These are phyloP conservation scores for Sordaria brevicollis DNA, from an alignment of 495 filamentous ascomycete species.

Conservation along the genomic window DNA sequence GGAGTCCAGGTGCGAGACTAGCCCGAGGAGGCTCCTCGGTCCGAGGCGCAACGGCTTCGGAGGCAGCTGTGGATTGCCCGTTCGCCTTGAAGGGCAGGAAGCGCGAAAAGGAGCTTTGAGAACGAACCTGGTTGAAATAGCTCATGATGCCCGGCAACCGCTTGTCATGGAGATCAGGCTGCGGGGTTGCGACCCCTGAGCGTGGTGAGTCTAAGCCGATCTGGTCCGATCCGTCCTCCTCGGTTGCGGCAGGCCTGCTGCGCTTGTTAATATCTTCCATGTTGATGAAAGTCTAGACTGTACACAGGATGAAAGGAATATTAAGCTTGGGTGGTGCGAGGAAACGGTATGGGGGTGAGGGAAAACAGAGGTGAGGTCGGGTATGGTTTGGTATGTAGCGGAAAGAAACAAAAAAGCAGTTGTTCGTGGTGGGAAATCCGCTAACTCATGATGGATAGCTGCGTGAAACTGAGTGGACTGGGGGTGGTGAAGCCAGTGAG, in stretches of 20 bases:
- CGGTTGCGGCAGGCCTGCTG: constrained; percentile 39
- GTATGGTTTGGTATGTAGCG: background rate
- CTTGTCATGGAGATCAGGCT: constrained; percentile 82
- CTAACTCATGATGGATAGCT: constrained; percentile 27
- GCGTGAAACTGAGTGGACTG: constrained; percentile 9
- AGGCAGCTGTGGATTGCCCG: constrained; percentile 28
- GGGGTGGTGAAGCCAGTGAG: constrained; percentile 13
- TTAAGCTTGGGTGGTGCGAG: constrained; percentile 1
- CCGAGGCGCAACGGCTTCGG: constrained; percentile 21
- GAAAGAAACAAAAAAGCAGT: constrained; percentile 13
- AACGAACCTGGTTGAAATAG: constrained; percentile 97
- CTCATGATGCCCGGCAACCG: constrained; percentile 83
- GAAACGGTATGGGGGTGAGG: constrained; percentile 12
- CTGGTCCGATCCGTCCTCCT: constrained; percentile 64
- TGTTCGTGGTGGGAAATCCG: constrained; percentile 10
- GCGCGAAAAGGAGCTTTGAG: constrained; percentile 34
- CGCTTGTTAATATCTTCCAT: constrained; percentile 35
- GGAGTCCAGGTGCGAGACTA: constrained; percentile 13
- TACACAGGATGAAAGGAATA: background rate
- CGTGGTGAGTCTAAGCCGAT: constrained; percentile 76
- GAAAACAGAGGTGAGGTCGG: constrained; percentile 6
- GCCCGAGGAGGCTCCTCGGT: constrained; percentile 24
- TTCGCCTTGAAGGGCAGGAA: constrained; percentile 25
- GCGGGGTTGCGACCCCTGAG: constrained; percentile 76
- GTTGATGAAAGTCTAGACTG: constrained; percentile 6